Base-by-base conservation (phyloP, 2,329 filamentous ascomycete genomes). In the Cercospora canescens region DNA sequence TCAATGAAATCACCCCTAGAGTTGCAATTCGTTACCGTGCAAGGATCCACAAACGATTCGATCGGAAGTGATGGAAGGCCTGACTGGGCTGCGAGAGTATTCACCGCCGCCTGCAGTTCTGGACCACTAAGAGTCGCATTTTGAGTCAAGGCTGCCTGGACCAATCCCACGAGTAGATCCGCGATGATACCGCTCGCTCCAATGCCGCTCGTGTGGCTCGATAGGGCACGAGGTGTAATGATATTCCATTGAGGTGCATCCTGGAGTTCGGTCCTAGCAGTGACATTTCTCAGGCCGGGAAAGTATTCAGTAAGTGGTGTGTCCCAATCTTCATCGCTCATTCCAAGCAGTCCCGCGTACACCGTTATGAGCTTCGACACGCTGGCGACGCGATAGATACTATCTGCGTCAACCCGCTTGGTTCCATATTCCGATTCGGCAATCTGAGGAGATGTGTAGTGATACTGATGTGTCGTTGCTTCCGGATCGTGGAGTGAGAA, bases 261-360 rank as follows among this genome's bases (percentile, higher is more conserved):
- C 4, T 55, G 52, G 16, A 55, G 28, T 11, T 24, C 21, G 9
- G 3, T 35, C 32, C n/a, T 12, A 11, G 16, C 28, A 55, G 52
- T 3, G 11, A 34, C 8, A 16, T 55, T 35, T 6, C 24, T n/a
- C 28, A 79, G 69, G 55, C 79, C 76, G 0, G 83, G 81, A 4
- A 85, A 71, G 60, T 82, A 82, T 50, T 82, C 78, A 1, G 82
- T 78, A 8, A 86, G 75, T 1, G 80, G 80, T 54, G 79, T 80
- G 2, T 83, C 77, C 74, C 65, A 71, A 16, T 62, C 28, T n/a
- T 48, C 37, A 6, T 28, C 26, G n/a, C 63, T 59, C 77, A 79
- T 65, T 66, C 81, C 81, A n/a, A 78, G 77, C 45, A 81, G 79
- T 8, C 80, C 64, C 4, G 79, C 74, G 66, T 79, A 81, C 52